Base-by-base conservation (phyloP, 2,329 filamentous ascomycete genomes). In the Fusarium sp. region DNA sequence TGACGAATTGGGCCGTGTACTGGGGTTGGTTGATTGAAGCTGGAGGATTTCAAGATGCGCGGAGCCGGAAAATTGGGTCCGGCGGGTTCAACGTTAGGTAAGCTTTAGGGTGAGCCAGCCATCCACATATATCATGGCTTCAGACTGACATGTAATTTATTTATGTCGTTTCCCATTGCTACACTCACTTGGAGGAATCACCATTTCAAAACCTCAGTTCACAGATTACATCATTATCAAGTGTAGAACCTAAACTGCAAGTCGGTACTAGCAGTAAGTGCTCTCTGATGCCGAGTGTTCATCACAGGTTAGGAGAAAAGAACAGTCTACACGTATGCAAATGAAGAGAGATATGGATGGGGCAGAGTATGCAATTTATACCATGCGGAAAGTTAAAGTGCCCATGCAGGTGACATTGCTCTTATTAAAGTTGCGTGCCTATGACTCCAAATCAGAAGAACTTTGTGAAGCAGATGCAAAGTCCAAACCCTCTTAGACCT, bases 61-160 rank as follows among this genome's bases (percentile, higher is more conserved):
- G n/a, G n/a, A 68, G 46, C 54, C 57, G 48, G 38, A 73, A 73
- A 74, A 73, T 64, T 70, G 66, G 71, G 69, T 60, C 69, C 47
- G 52, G 57, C 43, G n/a, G n/a, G n/a, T n/a, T 66, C 55, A 52
- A 42, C 35, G 52, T 56, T 71, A 35, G 31, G 31, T 35, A 35
- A 35, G 31, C 31, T 35, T 16, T n/a, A n/a, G n/a, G n/a, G n/a
- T n/a, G n/a, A n/a, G n/a, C n/a, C n/a, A n/a, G n/a, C n/a, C n/a
- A n/a, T n/a, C n/a, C n/a, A n/a, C n/a, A n/a, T n/a, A n/a, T n/a
- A n/a, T n/a, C n/a, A n/a, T n/a, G n/a, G n/a, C n/a, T n/a, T n/a
- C n/a, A n/a, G n/a, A n/a, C n/a, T n/a, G n/a, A n/a, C n/a, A n/a
- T n/a, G n/a, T n/a, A n/a, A n/a, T n/a, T n/a, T n/a, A n/a, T n/a